Evolutionary conservation across 2,329 filamentous ascomycete species (phyloP).

Genomic region (Immersiporthe knoxdaviesiana): DNA sequence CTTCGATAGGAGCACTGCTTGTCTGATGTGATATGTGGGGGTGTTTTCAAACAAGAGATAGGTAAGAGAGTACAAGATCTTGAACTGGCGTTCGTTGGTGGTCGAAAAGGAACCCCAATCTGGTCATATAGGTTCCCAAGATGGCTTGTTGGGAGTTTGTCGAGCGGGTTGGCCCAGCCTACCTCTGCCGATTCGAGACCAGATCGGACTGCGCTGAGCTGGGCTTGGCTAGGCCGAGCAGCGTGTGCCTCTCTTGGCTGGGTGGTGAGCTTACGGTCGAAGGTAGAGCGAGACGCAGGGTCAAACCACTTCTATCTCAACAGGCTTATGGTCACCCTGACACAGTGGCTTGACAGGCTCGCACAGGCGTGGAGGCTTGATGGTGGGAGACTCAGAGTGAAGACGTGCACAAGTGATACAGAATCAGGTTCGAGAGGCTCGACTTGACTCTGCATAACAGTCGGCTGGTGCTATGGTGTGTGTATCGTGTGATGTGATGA

Average conservation of each 20-base stretch:
- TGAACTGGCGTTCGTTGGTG: constrained; percentile 2
- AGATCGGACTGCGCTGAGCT: constrained; percentile 8
- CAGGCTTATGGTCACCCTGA: constrained; percentile 28
- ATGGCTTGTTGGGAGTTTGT: constrained; percentile 6
- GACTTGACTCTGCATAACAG: constrained; percentile 20
- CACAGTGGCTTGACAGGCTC: constrained; percentile 32
- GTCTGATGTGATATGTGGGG: neutral
- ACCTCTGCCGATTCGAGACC: neutral
- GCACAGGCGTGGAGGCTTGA: constrained; percentile 28
- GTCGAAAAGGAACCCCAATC: constrained; percentile 12
- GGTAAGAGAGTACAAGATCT: constrained; percentile 21
- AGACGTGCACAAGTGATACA: constrained; percentile 31
- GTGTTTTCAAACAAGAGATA: neutral
- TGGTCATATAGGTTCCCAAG: neutral
- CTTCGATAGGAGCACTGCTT: neutral
- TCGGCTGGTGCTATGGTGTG: constrained; percentile 12
- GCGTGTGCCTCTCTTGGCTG: neutral
- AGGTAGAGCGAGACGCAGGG: constrained; percentile 25
- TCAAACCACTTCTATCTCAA: constrained; percentile 24
- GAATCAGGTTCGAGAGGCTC: constrained; percentile 21
- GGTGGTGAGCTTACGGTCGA: constrained; percentile 22
- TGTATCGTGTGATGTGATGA: constrained; percentile 11
- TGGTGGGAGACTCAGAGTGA: constrained; percentile 30
- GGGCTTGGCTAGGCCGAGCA: constrained; percentile 11
- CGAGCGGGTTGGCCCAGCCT: neutral